Evolutionary conservation across 129 eudicot genomes (phyloP), one percentile per base, ranked within the genome.

Genomic region (Logfia minima): DNA sequence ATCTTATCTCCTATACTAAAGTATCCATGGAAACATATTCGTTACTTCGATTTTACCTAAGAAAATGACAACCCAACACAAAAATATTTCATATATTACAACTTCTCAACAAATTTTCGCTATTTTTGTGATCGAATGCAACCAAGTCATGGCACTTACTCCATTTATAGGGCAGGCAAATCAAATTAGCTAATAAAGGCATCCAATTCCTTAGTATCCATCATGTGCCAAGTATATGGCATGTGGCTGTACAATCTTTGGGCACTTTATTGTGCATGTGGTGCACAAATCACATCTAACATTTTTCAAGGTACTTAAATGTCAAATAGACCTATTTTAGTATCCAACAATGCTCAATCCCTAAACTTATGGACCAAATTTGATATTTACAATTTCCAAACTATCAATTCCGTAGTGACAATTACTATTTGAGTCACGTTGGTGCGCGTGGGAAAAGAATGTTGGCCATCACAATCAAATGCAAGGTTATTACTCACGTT

Each of bases 211-310:
- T 72, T 64, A 8, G 48, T 41, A 63, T 31, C 72, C 26, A 6
- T 24, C 67, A 64, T 72, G 34, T 72, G 68, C 22, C 56, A 34
- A 60, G 72, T 51, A 45, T 43, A 78, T 45, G 77, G 8, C 77
- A 78, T 71, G 72, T 48, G 72, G 31, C 10, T 41, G 48, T 61
- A 26, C 41, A 60, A 51, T 19, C 21, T 39, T 26, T 41, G 24
- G 37, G 13, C 60, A 65, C 66, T 78, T 77, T 78, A 70, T 24
- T 17, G 11, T 70, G n/a, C 77, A 78, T 71, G 72, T 61, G 66
- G 10, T 39, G 37, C 63, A 79, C 14, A 79, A 62, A 48, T 71
- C 14, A 62, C 24, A 79, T 66, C 43, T 70, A 62, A 62, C 72
- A 31, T 62, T 61, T 35, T 45, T 48, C 71, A 71, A 71, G 77